A percentile compares a stretch with the other conserved stretches of the same genome.
phyloP scores from a whole-genome alignment of 495 filamentous ascomycete genomes.

The Cairneyella variabilis region DNA sequence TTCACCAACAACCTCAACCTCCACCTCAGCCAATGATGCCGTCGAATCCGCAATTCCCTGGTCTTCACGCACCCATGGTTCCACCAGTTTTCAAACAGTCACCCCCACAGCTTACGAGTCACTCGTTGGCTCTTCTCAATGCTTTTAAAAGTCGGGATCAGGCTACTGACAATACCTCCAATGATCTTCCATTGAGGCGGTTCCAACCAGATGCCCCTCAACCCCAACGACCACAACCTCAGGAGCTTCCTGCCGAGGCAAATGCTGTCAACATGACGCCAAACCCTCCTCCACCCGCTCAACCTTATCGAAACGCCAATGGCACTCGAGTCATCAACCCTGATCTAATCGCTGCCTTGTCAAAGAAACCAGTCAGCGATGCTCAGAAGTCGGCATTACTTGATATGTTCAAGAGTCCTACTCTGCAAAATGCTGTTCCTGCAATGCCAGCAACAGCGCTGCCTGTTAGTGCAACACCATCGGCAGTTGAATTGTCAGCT shows the following conservation, averaged over 20 bases:
- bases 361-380: conserved; percentile 33
- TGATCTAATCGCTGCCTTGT: neutral
- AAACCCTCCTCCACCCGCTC: conserved; percentile 6
- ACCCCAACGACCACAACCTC: conserved; percentile 8
- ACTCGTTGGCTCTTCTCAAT: conserved; percentile 60
- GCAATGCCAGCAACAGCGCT: conserved; percentile 13
- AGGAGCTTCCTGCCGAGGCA: conserved; percentile 2
- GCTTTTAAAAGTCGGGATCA: conserved; percentile 49
- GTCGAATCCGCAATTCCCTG: conserved; percentile 37
- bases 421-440: conserved; percentile 17
- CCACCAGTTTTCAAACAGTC: conserved; percentile 38
- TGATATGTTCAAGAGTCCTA: conserved; percentile 44
- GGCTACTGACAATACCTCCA: conserved; percentile 6
- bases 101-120: conserved; percentile 54
- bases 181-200: conserved; percentile 11
- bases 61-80: conserved; percentile 49
- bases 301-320: conserved; percentile 22
- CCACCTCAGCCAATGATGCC: neutral
- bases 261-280: neutral
- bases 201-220: conserved; percentile 6
- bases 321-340: conserved; percentile 18
- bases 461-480: conserved; percentile 19
- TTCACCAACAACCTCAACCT: conserved; percentile 34
- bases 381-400: conserved; percentile 42
- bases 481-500: conserved; percentile 22